Evolutionary conservation across 768 basidiomycete species (phyloP).

Genomic region (Amanita inopinata): DNA sequence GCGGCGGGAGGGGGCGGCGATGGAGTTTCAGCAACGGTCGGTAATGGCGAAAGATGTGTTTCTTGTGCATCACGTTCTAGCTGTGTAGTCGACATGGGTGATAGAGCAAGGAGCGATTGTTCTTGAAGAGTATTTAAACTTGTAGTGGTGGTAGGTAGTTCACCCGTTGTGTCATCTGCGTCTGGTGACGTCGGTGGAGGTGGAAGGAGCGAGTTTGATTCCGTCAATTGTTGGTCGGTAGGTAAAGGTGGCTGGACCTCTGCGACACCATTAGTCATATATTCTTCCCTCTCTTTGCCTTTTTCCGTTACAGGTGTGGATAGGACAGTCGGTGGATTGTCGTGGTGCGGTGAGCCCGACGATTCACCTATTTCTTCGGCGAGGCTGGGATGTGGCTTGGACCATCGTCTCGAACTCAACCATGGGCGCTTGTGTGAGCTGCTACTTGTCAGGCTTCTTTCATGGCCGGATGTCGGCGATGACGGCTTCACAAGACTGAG

Average conservation of each 20-base stretch:
- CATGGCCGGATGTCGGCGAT: slow-evolving; percentile 11
- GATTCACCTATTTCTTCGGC: slow-evolving; percentile 7
- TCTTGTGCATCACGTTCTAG: neutral
- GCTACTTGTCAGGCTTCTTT: slow-evolving; percentile 2
- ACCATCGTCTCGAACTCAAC: slow-evolving; percentile 22
- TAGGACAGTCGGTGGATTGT: neutral
- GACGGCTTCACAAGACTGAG: slow-evolving; percentile 20
- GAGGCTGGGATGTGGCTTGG: slow-evolving; percentile 18
- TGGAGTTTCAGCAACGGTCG: slow-evolving; percentile 6
- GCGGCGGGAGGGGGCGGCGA: neutral
- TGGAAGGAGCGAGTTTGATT: slow-evolving; percentile 1
- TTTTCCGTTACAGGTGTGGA: slow-evolving; percentile 14
- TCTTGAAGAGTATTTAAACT: neutral
- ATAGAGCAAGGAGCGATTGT: neutral
- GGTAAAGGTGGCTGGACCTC: slow-evolving; percentile 4
- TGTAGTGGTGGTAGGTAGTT: neutral
- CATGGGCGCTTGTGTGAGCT: slow-evolving; percentile 17
- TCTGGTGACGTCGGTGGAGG: neutral
- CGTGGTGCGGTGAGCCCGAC: slow-evolving; percentile 7
- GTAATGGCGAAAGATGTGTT: neutral
- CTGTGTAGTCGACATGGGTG: neutral
- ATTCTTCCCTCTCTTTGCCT: slow-evolving; percentile 21
- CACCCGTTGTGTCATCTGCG: neutral
- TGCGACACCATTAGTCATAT: neutral
- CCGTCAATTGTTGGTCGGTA: slow-evolving; percentile 9